These are phyloP conservation scores for Plasmodiophora brassicae DNA, from an alignment of 208 protist genomes.

Conservation along the genomic window DNA sequence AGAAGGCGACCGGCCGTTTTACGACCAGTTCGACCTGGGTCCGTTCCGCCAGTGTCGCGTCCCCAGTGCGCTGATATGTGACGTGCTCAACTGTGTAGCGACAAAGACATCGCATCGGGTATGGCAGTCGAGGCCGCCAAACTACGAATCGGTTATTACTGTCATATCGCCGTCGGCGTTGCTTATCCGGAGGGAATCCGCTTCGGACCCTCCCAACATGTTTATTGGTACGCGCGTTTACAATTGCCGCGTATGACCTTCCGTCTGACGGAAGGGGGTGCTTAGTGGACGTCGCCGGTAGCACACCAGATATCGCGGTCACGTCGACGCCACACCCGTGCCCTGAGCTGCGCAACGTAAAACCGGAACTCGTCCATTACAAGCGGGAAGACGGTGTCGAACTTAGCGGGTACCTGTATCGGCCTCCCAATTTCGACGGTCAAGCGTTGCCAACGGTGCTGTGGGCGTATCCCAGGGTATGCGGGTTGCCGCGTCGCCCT, in stretches of 20 bases:
- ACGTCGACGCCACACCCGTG: neutral
- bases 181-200: neutral
- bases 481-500: no score
- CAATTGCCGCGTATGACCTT: no score
- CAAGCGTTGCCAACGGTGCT: neutral
- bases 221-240: neutral
- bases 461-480: constrained; percentile 32
- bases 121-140: neutral
- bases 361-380: constrained; percentile 1
- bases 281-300: neutral
- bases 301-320: neutral
- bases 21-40: neutral
- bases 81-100: neutral
- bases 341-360: neutral
- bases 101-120: neutral
- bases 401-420: constrained; percentile 11
- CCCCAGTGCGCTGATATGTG: neutral
- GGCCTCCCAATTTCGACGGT: neutral
- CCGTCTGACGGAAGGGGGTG: no score
- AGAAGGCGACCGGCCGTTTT: neutral
- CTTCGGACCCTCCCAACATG: neutral
- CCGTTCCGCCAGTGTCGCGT: neutral
- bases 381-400: neutral
- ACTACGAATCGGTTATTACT: neutral
- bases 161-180: neutral